Evolutionary conservation across 305 asterid genomes (phyloP).

Genomic region (Andrographis paniculata): DNA sequence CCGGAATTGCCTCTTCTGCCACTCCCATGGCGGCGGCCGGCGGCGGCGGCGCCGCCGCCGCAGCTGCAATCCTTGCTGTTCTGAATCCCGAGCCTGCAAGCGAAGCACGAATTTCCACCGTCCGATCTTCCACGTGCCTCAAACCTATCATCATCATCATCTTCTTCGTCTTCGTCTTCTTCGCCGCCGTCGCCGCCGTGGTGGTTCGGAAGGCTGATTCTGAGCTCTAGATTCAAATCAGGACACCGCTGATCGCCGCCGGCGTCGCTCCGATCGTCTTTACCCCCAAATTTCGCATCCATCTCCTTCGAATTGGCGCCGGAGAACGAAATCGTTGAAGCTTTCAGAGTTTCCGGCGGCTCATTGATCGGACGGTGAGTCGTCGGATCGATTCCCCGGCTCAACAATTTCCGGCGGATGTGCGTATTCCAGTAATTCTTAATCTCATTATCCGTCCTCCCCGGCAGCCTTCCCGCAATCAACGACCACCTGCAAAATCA

Average conservation of each 20-base stretch:
- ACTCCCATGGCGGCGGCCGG: conserved; percentile 21
- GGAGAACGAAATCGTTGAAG: conserved; percentile 30
- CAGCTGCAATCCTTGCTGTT: conserved; percentile 60
- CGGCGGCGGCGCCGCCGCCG: background rate
- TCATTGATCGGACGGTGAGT: conserved; percentile 44
- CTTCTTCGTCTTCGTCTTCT: no score
- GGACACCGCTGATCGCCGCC: conserved; percentile 46
- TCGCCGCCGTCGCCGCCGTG: conserved; percentile 17
- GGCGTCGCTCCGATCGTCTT: conserved; percentile 18
- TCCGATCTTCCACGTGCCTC: conserved; percentile 22
- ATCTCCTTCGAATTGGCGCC: conserved; percentile 17
- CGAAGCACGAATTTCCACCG: conserved; percentile 43
- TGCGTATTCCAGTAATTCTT: conserved; percentile 81
- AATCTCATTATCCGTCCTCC: conserved; percentile 74
- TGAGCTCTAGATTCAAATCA: conserved; percentile 80
- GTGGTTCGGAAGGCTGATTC: conserved; percentile 69
- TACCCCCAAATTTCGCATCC: conserved; percentile 7
- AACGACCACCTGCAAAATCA: conserved; percentile 48
- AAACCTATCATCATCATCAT: no score
- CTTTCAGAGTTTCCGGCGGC: conserved; percentile 12
- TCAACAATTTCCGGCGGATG: conserved; percentile 47
- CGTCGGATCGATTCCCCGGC: conserved; percentile 65
- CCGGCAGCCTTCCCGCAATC: conserved; percentile 64
- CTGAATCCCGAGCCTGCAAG: conserved; percentile 53
- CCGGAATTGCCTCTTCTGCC: conserved; percentile 28